A percentile compares a stretch with the other conserved stretches of the same genome.
Evolutionary conservation across 1,284 basidiomycete species (phyloP).

Genomic region (Ganoderma sp.): DNA sequence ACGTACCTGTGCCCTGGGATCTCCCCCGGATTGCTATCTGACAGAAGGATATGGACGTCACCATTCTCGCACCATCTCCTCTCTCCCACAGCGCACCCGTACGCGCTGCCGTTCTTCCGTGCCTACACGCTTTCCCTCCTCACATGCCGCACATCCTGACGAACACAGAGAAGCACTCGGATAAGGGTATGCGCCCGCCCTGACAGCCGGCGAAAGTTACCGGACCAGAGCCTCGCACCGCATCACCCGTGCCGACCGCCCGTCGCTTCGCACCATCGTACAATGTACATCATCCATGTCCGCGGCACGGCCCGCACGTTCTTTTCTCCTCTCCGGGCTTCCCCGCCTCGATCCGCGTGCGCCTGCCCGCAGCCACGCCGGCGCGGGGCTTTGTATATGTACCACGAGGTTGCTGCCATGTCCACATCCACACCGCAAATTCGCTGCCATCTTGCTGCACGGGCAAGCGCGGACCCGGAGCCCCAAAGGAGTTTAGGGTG

Average conservation of each 20-base stretch:
- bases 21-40: conserved; percentile 10
- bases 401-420: not conserved
- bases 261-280: conserved; percentile 3
- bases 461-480: not conserved
- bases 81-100: not conserved
- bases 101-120: not conserved
- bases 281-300: not conserved
- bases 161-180: conserved; percentile 28
- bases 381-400: not conserved
- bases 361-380: not conserved
- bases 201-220: conserved; percentile 28
- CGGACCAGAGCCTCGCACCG: conserved; percentile 17
- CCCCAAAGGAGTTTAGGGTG: conserved; percentile 2
- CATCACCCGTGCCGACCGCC: conserved; percentile 5
- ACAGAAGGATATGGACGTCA: conserved; percentile 4
- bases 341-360: conserved; percentile 4
- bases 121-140: conserved; percentile 3
- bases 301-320: not conserved
- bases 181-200: conserved; percentile 11
- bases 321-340: not conserved
- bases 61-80: not conserved
- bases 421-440: not conserved
- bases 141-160: conserved; percentile 10
- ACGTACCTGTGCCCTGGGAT: not conserved
- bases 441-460: not conserved